Evolutionary conservation across 2,329 filamentous ascomycete genomes (phyloP), one percentile per base, ranked within the genome.

Genomic region (Cylindrodendrum hubeiense): DNA sequence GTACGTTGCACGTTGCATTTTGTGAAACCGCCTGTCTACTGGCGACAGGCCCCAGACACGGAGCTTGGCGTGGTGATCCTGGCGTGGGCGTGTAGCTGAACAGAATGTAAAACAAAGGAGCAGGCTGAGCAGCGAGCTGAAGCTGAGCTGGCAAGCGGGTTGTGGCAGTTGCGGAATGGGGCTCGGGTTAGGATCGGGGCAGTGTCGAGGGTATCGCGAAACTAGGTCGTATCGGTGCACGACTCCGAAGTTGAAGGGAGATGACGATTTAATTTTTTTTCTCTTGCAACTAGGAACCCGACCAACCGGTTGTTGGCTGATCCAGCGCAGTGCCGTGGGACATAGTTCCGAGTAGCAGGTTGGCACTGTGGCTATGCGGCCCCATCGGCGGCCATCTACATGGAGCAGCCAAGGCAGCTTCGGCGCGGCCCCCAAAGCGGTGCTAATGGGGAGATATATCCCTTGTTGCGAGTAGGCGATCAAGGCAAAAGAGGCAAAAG

Each of bases 361-460:
- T 59, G 54, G 54, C 47, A 44, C 17, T 13, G 60, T 63, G 60
- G 60, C 60, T 59, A 26, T 63, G 54, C 58, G 53, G 53, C 53
- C 58, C 17, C 34, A 30, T 55, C 21, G 19, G 56, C 33, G 56
- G 34, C 62, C 56, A 50, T 21, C 6, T 39, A 39, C 37, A 39
- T n/a, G 37, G 17, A 39, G 37, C 37, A 39, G 30, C 33, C 19
- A 41, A 46, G 52, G 28, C 46, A 52, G 57, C 46, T 61, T 44
- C 58, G 41, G 26, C 53, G 44, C 47, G 53, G 43, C 57, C 59
- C 62, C 53, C 51, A 56, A 46, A 24, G 52, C 30, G 30, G 60
- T 37, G 34, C 28, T n/a, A 26, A 34, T 34, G 33, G 33, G 37
- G 37, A 39, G 37, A 39, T 39, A n/a, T n/a, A 30, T 30, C 12